Evolutionary conservation across 768 basidiomycete species (phyloP), one percentile per base, ranked within the genome.

Genomic region (Auricularia sp.): DNA sequence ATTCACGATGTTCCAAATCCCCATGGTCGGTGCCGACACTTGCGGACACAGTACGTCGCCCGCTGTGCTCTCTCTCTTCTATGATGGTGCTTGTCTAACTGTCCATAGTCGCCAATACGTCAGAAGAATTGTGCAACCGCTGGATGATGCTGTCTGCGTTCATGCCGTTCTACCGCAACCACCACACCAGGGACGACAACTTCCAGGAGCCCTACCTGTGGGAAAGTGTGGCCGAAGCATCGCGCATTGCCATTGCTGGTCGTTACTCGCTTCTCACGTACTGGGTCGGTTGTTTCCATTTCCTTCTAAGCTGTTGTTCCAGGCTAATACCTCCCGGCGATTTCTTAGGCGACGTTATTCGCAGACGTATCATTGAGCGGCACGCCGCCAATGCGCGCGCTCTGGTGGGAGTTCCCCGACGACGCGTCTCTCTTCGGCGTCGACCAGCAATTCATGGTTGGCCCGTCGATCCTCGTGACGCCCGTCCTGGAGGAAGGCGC

Each of bases 111-210:
- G 68, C 67, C 3, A 71, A 73, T 64, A 69, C 71, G 16, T 66
- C 70, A 36, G 74, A 75, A 56, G 73, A 74, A 61, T 71, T 77
- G 3, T 71, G 71, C 61, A 70, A 71, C 60, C 67, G 76, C 34
- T 77, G 76, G 76, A 70, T 68, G 68, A 64, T 69, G 74, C 4
- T 68, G 68, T 18, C 51, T 12, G 74, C 73, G 0, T 75, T 75
- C 69, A 69, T 66, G 56, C 75, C 76, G 1, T 77, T 75, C 70
- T 73, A 68, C 69, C 65, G 76, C 58, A 75, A 75, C 68, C 75
- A 76, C 67, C 64, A 64, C 64, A 42, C 36, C 44, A 64, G 43
- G n/a, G 66, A 61, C 35, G 64, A 68, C 16, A 58, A 69, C 35
- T 35, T 64, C 11, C 74, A 75, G 64, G 74, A 73, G 62, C 71